Evolutionary conservation across 1,139 yeast species (phyloP).

Genomic region (Pichia terricola): DNA sequence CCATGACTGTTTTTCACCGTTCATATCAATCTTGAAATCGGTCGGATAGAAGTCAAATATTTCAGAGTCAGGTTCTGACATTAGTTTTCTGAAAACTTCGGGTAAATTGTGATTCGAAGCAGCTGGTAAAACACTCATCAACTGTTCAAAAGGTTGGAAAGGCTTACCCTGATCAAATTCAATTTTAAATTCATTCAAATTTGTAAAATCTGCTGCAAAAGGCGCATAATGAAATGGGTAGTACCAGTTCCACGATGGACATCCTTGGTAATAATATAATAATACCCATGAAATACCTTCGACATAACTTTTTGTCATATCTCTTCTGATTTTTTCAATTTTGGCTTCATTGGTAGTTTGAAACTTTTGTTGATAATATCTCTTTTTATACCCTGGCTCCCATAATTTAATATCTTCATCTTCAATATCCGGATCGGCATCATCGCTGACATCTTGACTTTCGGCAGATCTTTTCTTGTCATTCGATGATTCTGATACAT

Average conservation of each 20-base stretch:
- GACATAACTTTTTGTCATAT: constrained; percentile 64
- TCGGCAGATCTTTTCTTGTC: constrained; percentile 4
- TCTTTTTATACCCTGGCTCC: constrained; percentile 78
- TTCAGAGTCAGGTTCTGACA: constrained; percentile 73
- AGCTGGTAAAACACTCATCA: constrained; percentile 96
- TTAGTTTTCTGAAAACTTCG: constrained; percentile 67
- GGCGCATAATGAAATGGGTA: constrained; percentile 98
- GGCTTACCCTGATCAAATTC: constrained; percentile 68
- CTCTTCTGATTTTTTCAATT: constrained; percentile 43
- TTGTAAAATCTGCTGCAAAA: constrained; percentile 77
- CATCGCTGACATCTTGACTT: constrained; percentile 28
- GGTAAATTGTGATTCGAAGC: constrained; percentile 93
- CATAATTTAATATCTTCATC: constrained; percentile 50
- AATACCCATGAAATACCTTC: constrained; percentile 97
- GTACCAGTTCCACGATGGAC: constrained; percentile 98
- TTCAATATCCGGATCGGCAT: constrained; percentile 30
- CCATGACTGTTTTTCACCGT: constrained; percentile 93
- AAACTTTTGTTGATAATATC: constrained; percentile 77
- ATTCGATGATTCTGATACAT: constrained; percentile 14
- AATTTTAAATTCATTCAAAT: constrained; percentile 47
- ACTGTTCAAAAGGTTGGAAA: constrained; percentile 87
- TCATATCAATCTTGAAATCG: constrained; percentile 86
- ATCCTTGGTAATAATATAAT: constrained; percentile 89
- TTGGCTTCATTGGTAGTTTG: constrained; percentile 47
- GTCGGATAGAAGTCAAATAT: constrained; percentile 89